Conservation (phyloP, 1,284 basidiomycete genomes). For the Puccinia coronata region DNA sequence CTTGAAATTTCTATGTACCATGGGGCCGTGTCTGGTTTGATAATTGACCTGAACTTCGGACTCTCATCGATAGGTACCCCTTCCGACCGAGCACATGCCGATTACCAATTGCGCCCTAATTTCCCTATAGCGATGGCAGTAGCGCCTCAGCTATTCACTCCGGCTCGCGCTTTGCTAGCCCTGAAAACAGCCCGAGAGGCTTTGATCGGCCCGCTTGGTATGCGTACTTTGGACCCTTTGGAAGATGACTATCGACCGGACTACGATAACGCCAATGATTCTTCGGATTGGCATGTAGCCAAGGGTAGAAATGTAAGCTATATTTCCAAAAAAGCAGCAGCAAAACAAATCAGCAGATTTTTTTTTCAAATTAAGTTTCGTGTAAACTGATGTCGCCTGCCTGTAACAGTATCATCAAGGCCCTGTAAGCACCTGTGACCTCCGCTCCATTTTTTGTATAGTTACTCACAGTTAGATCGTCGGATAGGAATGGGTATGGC, state of each 20-base stretch:
- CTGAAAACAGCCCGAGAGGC: constrained; percentile 74
- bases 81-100: constrained; percentile 82
- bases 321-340: not conserved
- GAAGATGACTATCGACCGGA: constrained; percentile 80
- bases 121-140: constrained; percentile 85
- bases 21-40: not conserved
- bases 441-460: not conserved
- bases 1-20: not conserved
- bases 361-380: constrained; percentile 39
- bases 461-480: not conserved
- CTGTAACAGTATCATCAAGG: constrained; percentile 62
- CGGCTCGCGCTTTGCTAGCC: constrained; percentile 74
- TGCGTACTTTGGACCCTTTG: constrained; percentile 84
- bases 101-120: constrained; percentile 71
- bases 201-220: constrained; percentile 79
- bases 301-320: constrained; percentile 73
- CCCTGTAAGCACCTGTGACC: constrained; percentile 53
- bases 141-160: constrained; percentile 90
- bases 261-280: constrained; percentile 90
- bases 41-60: not conserved
- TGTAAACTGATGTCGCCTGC: not conserved
- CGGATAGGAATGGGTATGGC: constrained; percentile 66
- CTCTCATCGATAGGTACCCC: constrained; percentile 66
- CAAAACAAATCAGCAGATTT: not conserved
- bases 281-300: constrained; percentile 74